Base-by-base conservation (phyloP, 495 filamentous ascomycete genomes). In the Chaetomium cochliodes region DNA sequence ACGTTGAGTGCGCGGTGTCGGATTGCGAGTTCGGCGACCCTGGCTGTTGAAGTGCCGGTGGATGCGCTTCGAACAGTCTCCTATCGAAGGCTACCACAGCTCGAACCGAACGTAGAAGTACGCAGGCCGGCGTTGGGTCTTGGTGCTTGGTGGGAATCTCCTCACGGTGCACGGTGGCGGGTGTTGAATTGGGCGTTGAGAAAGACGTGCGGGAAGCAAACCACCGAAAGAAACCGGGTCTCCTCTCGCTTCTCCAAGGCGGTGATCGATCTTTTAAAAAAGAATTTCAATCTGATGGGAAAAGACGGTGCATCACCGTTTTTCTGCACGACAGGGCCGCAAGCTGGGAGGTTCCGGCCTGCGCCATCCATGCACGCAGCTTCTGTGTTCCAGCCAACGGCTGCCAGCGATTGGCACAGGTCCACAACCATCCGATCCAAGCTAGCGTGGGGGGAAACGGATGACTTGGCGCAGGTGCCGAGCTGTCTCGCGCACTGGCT, bases 191-290 rank as follows among this genome's bases (percentile, higher is more conserved):
- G 62, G 47, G 60, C 39, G 39, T 54, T 33, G 49, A 41, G 26
- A 47, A 16, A n/a, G 16, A 47, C 18, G 15, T 26, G 37, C 13
- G 33, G 28, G 62, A 33, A 52, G 25, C 62, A 53, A 42, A 44
- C 33, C 16, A n/a, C 28, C 30, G 33, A 49, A 57, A 54, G 28
- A 41, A 56, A 13, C 49, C 50, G 39, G 11, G 22, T 15, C 42
- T 51, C 41, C n/a, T 30, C 22, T 50, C 42, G 50, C 50, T 37
- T 53, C 22, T 39, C 46, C 47, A 54, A 54, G 58, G 66, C 62
- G 66, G 66, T 65, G 66, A 65, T 68, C 53, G 54, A 53, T 58
- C 41, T 62, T 62, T 67, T 61, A 62, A 65, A 68, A 68, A 68
- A 68, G 54, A 65, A 68, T 65, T 65, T 68, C 66, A 61, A 26